A percentile compares a stretch with the other conserved stretches of the same genome.
Conservation (phyloP, 1,284 basidiomycete species). For the Microbotryum intermedium region DNA sequence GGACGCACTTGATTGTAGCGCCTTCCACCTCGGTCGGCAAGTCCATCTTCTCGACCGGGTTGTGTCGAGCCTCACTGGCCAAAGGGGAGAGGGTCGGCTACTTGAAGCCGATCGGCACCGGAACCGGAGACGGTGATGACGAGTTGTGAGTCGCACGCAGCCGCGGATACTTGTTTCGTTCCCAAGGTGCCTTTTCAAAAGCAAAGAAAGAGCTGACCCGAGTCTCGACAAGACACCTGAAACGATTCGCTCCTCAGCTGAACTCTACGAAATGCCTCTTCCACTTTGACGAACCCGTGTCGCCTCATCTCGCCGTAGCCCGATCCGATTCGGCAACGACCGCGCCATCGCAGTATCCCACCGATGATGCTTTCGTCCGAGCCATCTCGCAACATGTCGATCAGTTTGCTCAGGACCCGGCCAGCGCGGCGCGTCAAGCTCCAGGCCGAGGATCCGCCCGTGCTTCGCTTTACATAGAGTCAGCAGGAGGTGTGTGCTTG, state of each 20-base stretch:
- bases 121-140: conserved; percentile 59
- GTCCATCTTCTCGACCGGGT: conserved; percentile 74
- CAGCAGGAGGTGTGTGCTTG: conserved; percentile 38
- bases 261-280: conserved; percentile 61
- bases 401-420: conserved; percentile 43
- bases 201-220: no score
- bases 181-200: no score
- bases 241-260: conserved; percentile 51
- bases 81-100: conserved; percentile 55
- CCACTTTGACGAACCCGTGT: conserved; percentile 79
- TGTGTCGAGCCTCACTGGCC: conserved; percentile 57
- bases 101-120: conserved; percentile 85
- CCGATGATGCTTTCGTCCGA: conserved; percentile 58
- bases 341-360: conserved; percentile 40
- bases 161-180: no score
- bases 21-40: conserved; percentile 90
- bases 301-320: conserved; percentile 78
- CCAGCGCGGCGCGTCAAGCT: conserved; percentile 32
- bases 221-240: conserved; percentile 55
- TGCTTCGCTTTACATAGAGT: conserved; percentile 70
- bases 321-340: conserved; percentile 35
- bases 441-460: conserved; percentile 5
- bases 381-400: conserved; percentile 58
- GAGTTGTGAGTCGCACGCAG: conserved; percentile 53
- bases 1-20: conserved; percentile 82